A percentile compares a stretch with the other conserved stretches of the same genome.
Conservation (phyloP, 805 yeast genomes). For the Kuraishia cidri region DNA sequence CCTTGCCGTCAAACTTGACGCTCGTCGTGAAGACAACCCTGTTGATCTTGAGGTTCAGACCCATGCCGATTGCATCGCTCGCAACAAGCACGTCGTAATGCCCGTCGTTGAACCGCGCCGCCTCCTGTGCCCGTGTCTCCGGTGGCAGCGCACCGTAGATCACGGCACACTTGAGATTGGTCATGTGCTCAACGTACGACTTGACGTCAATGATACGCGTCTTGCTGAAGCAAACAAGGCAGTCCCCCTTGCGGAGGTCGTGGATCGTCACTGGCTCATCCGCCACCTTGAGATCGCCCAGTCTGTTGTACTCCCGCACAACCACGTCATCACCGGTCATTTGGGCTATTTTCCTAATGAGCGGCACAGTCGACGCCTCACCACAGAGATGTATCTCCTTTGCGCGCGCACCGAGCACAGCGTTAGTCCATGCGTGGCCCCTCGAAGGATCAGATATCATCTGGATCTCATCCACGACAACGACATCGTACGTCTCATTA, state of each 20-base stretch:
- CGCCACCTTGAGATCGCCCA: slow-evolving; percentile 62
- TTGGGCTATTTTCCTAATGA: slow-evolving; percentile 47
- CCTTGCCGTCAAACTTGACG: slow-evolving; percentile 62
- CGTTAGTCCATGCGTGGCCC: slow-evolving; percentile 95
- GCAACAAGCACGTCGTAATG: slow-evolving; percentile 81
- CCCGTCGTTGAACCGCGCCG: slow-evolving; percentile 70
- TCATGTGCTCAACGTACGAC: slow-evolving; percentile 54
- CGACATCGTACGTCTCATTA: slow-evolving; percentile 63
- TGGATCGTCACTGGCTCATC: slow-evolving; percentile 24
- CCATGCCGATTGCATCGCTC: slow-evolving; percentile 98
- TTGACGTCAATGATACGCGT: slow-evolving; percentile 60
- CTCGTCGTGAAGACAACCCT: slow-evolving; percentile 68
- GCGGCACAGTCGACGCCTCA: slow-evolving; percentile 73
- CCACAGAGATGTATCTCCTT: slow-evolving; percentile 90
- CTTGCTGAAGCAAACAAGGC: slow-evolving; percentile 83
- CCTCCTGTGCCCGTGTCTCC: slow-evolving; percentile 84
- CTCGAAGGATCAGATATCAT: slow-evolving; percentile 76
- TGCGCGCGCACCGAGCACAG: slow-evolving; percentile 79
- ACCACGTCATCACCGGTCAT: slow-evolving; percentile 76
- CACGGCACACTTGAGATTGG: slow-evolving; percentile 69
- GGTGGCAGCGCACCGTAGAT: slow-evolving; percentile 96
- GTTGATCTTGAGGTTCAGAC: slow-evolving; percentile 77
- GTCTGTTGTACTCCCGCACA: slow-evolving; percentile 63
- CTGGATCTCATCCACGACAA: slow-evolving; percentile 93
- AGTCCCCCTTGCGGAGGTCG: slow-evolving; percentile 64